Base-by-base conservation (phyloP, 768 basidiomycete genomes). In the Lactifluus piperatus region DNA sequence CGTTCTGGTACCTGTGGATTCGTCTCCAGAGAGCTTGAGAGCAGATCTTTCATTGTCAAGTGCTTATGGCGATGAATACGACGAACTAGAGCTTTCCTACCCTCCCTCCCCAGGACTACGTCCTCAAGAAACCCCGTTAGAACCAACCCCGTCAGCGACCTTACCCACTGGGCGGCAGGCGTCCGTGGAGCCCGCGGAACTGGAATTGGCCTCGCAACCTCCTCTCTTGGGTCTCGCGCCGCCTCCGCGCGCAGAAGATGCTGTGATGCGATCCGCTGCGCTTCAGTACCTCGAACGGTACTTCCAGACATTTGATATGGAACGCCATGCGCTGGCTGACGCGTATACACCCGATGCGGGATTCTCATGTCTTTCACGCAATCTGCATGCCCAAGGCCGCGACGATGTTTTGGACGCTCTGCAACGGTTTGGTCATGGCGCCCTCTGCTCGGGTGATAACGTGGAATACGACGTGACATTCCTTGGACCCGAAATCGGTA, bases 361-460 rank as follows among this genome's bases (percentile, higher is more conserved):
- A 3, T 63, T 63, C n/a, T 63, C 62, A 29, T 63, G 62, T 43
- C 20, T 47, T 37, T 37, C 54, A 26, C 49, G 48, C 8, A 46
- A 20, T 27, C 29, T 63, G 30, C 43, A 37, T n/a, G 43, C 58
- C 29, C 49, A 46, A 43, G 54, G 62, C 34, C 53, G 58, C 6
- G 58, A 54, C 2, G 24, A 7, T 18, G 34, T 61, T n/a, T 2
- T 47, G 11, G 27, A 49, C 4, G 48, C 58, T 24, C 30, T 63
- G 27, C 24, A 30, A 32, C 24, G 18, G 1, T 34, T 63, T 36
- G 62, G 44, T 4, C 24, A 2, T n/a, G 62, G 27, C 30, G 14
- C 46, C 20, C 53, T 62, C 9, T 61, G 48, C 24, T 55, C 51
- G 3, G 39, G 29, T 3, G 14, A 41, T 26, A 49, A 22, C n/a